Percentiles rank a stretch among this genome's conserved stretches.
phyloP scores from a whole-genome alignment of 1,284 basidiomycete species.

The Irpex sp. region DNA sequence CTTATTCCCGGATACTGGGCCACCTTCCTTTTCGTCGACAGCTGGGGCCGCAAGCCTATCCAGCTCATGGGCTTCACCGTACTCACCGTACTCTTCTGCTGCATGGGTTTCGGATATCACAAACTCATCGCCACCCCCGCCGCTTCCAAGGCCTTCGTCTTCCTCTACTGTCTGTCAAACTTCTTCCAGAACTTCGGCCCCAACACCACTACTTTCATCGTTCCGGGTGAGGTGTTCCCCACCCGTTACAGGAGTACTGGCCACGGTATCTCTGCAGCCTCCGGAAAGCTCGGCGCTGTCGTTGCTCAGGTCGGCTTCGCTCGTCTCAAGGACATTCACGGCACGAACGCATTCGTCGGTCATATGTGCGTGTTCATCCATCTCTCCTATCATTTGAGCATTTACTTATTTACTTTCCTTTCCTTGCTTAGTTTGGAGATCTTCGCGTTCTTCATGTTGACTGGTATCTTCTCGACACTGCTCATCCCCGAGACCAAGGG shows the following conservation, averaged over 20 bases:
- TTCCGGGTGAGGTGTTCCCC: conserved; percentile 86
- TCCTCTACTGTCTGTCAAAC: conserved; percentile 74
- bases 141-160: conserved; percentile 66
- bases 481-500: conserved; percentile 77
- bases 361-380: conserved; percentile 47
- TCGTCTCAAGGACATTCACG: conserved; percentile 65
- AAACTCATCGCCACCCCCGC: conserved; percentile 51
- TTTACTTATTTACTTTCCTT: not conserved
- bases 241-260: conserved; percentile 83
- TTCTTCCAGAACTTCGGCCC: conserved; percentile 80
- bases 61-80: conserved; percentile 77
- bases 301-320: conserved; percentile 80
- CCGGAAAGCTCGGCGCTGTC: conserved; percentile 83
- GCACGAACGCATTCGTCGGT: conserved; percentile 54
- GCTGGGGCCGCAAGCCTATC: conserved; percentile 72
- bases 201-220: conserved; percentile 79
- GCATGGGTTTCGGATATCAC: conserved; percentile 64
- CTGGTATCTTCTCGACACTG: conserved; percentile 74
- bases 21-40: conserved; percentile 67
- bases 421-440: conserved; percentile 49
- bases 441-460: conserved; percentile 79
- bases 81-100: conserved; percentile 59
- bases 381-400: not conserved
- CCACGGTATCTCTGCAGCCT: conserved; percentile 83
- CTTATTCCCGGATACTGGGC: conserved; percentile 76